phyloP scores from a whole-genome alignment of 768 basidiomycete species.

The Phylloporus sp. region DNA sequence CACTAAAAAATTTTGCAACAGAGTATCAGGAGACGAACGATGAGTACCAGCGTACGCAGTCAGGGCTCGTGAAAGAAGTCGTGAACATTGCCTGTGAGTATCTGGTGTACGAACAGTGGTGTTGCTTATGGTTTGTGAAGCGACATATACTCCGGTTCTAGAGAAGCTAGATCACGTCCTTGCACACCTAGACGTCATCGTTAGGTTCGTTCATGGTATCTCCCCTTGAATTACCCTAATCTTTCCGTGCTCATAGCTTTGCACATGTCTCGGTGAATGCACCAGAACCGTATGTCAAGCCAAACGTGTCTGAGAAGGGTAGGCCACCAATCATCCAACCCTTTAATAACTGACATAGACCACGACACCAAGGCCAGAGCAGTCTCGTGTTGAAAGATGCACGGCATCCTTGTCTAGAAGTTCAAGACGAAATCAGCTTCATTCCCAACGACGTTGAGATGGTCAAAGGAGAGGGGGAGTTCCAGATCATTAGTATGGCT shows the following conservation, averaged over 20 bases:
- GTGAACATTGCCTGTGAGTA: constrained; percentile 83
- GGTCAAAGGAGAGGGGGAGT: constrained; percentile 90
- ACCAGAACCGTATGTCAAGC: constrained; percentile 85
- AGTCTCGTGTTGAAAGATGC: constrained; percentile 79
- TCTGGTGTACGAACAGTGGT: background rate
- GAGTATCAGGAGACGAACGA: constrained; percentile 65
- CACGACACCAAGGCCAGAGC: constrained; percentile 55
- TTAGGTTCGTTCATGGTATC: constrained; percentile 52
- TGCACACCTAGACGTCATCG: constrained; percentile 86
- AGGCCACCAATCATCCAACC: constrained; percentile 1
- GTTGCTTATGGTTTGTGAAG: constrained; percentile 36
- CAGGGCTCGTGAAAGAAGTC: constrained; percentile 83
- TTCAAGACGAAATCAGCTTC: constrained; percentile 92
- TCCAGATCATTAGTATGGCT: constrained; percentile 84
- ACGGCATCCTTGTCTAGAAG: constrained; percentile 93
- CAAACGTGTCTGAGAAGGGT: constrained; percentile 75
- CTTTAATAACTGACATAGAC: background rate
- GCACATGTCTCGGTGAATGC: constrained; percentile 88
- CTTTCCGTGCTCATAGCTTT: constrained; percentile 47
- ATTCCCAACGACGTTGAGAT: constrained; percentile 96
- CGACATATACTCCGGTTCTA: constrained; percentile 86
- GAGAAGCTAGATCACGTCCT: constrained; percentile 79
- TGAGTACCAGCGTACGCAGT: constrained; percentile 72
- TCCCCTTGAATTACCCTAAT: background rate
- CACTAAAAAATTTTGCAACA: constrained; percentile 64